These are phyloP conservation scores for Naganishia randhawae DNA, from an alignment of 768 basidiomycete species.

Conservation along the genomic window DNA sequence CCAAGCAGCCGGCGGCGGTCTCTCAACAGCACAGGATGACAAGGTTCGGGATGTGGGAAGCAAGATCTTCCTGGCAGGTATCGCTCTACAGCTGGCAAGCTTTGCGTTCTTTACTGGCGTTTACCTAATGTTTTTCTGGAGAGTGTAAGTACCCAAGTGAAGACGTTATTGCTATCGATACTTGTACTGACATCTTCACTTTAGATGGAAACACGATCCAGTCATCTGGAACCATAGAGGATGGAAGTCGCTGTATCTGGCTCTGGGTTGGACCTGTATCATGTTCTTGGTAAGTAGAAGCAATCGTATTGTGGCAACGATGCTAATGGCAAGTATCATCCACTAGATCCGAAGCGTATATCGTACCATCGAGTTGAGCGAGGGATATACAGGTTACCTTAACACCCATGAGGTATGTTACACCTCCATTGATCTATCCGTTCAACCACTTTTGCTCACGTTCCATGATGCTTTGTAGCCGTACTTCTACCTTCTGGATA, in stretches of 20 bases:
- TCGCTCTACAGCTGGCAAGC: slow-evolving; percentile 45
- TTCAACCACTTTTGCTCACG: not conserved
- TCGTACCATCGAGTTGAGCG: slow-evolving; percentile 45
- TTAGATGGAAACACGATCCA: slow-evolving; percentile 36
- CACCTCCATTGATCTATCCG: not conserved
- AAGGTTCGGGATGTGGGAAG: slow-evolving; percentile 39
- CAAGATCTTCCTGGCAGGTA: slow-evolving; percentile 50
- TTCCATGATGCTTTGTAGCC: not conserved
- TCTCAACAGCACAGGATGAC: slow-evolving; percentile 39
- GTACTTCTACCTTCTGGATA: slow-evolving; percentile 47
- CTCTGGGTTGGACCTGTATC: slow-evolving; percentile 49
- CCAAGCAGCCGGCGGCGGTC: slow-evolving; percentile 49
- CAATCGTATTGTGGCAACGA: not conserved
- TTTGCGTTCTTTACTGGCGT: slow-evolving; percentile 44
- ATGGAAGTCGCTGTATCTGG: slow-evolving; percentile 48
- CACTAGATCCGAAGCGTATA: slow-evolving; percentile 43
- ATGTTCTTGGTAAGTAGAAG: slow-evolving; percentile 40
- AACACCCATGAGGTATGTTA: slow-evolving; percentile 41
- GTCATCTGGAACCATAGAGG: slow-evolving; percentile 40
- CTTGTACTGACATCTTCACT: not conserved
- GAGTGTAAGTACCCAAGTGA: slow-evolving; percentile 38
- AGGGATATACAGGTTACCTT: slow-evolving; percentile 49
- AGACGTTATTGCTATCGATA: not conserved
- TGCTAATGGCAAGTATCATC: not conserved
- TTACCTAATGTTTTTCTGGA: slow-evolving; percentile 40